Evolutionary conservation across 768 basidiomycete genomes (phyloP).

Genomic region (Holtermannia corniformis): DNA sequence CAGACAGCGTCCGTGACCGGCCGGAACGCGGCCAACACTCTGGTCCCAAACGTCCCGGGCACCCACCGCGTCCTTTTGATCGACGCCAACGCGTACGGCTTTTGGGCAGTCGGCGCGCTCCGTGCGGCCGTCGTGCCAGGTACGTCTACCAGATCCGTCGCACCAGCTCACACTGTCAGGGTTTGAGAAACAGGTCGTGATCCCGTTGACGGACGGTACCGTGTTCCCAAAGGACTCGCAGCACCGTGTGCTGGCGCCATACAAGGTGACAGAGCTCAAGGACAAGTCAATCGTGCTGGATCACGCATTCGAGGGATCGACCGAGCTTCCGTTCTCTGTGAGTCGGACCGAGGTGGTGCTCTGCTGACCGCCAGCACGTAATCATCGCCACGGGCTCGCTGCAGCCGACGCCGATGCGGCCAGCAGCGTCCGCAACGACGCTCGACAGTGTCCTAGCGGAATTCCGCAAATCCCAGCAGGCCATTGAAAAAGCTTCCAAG

Average conservation of each 20-base stretch:
- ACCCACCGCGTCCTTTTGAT: constrained; percentile 34
- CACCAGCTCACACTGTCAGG: constrained; percentile 9
- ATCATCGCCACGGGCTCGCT: constrained; percentile 36
- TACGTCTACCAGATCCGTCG: constrained; percentile 1
- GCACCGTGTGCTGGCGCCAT: constrained; percentile 30
- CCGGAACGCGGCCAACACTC: constrained; percentile 18
- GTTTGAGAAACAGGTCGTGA: constrained; percentile 31
- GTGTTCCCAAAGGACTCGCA: constrained; percentile 22
- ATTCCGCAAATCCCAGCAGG: constrained; percentile 44
- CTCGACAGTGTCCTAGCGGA: background rate
- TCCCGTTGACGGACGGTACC: constrained; percentile 19
- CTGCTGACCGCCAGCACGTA: constrained; percentile 21
- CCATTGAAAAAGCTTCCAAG: constrained; percentile 46
- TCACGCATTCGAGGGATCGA: constrained; percentile 33
- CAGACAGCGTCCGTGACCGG: constrained; percentile 28
- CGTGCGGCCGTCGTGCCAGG: constrained; percentile 35
- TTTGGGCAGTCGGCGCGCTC: constrained; percentile 28
- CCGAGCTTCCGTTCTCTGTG: constrained; percentile 32
- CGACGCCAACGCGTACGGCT: constrained; percentile 23
- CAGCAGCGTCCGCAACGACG: constrained; percentile 9
- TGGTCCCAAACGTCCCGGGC: constrained; percentile 17
- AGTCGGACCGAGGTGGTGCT: constrained; percentile 7
- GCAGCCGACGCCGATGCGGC: constrained; percentile 33
- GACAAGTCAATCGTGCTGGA: constrained; percentile 28
- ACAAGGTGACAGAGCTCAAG: constrained; percentile 31